phyloP scores from a whole-genome alignment of 371 early-diverging fungal genomes.

The Mortierella sp. region DNA sequence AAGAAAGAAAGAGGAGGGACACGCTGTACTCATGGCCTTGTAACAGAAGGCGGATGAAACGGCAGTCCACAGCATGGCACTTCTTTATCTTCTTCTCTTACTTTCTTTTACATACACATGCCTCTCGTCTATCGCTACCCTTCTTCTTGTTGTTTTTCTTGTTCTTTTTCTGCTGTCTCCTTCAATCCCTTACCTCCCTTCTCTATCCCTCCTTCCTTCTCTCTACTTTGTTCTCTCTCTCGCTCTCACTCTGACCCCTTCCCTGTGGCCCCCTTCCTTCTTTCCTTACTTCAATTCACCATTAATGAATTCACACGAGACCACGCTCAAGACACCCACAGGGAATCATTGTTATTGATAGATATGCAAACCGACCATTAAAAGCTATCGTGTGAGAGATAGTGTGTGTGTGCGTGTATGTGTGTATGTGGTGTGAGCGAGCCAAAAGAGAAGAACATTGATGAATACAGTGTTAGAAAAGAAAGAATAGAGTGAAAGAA shows the following conservation, averaged over 20 bases:
- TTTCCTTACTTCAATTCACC: background rate
- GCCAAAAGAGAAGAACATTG: background rate
- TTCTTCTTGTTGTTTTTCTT: background rate
- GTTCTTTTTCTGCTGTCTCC: background rate
- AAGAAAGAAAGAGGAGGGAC: background rate
- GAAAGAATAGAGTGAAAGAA: background rate
- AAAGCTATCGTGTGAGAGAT: background rate
- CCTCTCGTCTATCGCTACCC: background rate
- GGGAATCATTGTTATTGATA: too few species aligned
- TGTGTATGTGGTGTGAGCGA: background rate
- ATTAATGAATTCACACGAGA: background rate
- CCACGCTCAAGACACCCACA: background rate
- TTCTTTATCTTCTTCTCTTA: background rate
- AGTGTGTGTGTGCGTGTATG: background rate
- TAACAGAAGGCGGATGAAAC: background rate
- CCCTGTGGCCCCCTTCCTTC: background rate
- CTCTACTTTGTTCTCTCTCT: background rate
- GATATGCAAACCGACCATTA: background rate
- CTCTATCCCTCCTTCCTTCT: background rate
- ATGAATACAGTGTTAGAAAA: background rate
- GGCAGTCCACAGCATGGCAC: conserved; percentile 20
- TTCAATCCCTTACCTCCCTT: background rate
- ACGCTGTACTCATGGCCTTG: background rate
- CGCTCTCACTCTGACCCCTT: background rate
- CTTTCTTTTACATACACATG: background rate